These are phyloP conservation scores for Streptanthus diversifolius DNA, from an alignment of 345 rosid genomes.

Conservation along the genomic window DNA sequence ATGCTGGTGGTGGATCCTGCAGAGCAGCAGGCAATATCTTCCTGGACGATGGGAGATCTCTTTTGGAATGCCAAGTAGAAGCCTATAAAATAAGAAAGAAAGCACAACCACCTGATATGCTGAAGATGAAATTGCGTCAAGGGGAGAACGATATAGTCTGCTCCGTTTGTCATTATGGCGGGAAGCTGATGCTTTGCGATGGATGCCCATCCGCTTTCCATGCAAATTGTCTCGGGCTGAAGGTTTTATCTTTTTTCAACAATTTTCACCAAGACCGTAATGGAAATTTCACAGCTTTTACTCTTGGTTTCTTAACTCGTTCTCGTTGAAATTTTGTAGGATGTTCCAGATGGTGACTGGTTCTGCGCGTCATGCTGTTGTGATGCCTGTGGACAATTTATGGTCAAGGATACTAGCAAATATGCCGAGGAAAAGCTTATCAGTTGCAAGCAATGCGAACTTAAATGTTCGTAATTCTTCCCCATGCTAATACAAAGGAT, in stretches of 20 bases:
- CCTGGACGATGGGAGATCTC: constrained; percentile 76
- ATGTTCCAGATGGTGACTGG: constrained; percentile 82
- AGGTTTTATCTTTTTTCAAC: constrained; percentile 38
- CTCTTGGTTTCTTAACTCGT: constrained; percentile 7
- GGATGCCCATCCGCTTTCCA: constrained; percentile 88
- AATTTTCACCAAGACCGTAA: not conserved
- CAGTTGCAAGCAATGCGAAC: constrained; percentile 63
- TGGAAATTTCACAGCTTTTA: constrained; percentile 3
- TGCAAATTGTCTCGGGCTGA: constrained; percentile 58
- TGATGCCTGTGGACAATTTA: constrained; percentile 44
- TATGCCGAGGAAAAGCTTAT: constrained; percentile 32
- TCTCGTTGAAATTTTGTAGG: constrained; percentile 38
- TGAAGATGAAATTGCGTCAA: constrained; percentile 33
- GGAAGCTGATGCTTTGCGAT: constrained; percentile 71
- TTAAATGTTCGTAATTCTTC: constrained; percentile 49
- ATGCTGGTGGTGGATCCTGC: constrained; percentile 41
- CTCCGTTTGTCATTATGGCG: constrained; percentile 78
- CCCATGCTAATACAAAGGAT: not conserved
- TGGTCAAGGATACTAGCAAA: constrained; percentile 31
- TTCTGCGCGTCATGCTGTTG: constrained; percentile 87
- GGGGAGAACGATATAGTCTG: constrained; percentile 59
- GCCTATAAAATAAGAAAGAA: constrained; percentile 30
- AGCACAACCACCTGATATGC: constrained; percentile 21
- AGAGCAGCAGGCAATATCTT: constrained; percentile 55
- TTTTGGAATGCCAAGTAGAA: constrained; percentile 56